phyloP scores from a whole-genome alignment of 495 filamentous ascomycete species.

The Terfezia boudieri region DNA sequence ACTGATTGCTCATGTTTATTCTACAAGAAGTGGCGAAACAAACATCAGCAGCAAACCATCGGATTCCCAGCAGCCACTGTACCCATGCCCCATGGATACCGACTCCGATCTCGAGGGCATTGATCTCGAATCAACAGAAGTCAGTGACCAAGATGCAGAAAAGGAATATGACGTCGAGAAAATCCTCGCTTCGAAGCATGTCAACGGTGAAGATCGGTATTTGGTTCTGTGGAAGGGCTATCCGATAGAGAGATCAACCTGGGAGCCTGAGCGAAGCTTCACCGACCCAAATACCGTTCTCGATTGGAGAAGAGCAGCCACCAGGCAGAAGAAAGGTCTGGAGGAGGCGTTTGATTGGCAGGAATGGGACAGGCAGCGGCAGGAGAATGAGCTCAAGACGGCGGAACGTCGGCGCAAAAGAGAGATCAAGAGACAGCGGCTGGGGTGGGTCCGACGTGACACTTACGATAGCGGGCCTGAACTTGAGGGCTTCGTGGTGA shows the following conservation, averaged over 20 bases:
- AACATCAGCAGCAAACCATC: neutral
- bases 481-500: too few species aligned
- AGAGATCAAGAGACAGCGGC: conserved; percentile 9
- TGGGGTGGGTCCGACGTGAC: neutral
- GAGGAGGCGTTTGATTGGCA: conserved; percentile 10
- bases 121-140: conserved; percentile 37
- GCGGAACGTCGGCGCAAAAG: conserved; percentile 7
- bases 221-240: conserved; percentile 50
- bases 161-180: conserved; percentile 27
- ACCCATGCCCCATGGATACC: neutral
- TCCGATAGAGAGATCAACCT: conserved; percentile 31
- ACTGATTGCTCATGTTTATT: too few species aligned
- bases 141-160: conserved; percentile 25
- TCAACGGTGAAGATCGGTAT: conserved; percentile 26
- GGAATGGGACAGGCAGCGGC: conserved; percentile 12
- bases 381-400: conserved; percentile 7
- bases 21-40: too few species aligned
- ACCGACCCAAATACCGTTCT: conserved; percentile 21
- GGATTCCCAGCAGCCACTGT: neutral
- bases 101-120: conserved; percentile 32
- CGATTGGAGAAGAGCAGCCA: conserved; percentile 10
- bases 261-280: conserved; percentile 40
- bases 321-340: conserved; percentile 4
- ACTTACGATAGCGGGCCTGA: neutral
- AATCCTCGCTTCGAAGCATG: conserved; percentile 29